phyloP scores from a whole-genome alignment of 768 basidiomycete species.

The Leccinum ochraceum region DNA sequence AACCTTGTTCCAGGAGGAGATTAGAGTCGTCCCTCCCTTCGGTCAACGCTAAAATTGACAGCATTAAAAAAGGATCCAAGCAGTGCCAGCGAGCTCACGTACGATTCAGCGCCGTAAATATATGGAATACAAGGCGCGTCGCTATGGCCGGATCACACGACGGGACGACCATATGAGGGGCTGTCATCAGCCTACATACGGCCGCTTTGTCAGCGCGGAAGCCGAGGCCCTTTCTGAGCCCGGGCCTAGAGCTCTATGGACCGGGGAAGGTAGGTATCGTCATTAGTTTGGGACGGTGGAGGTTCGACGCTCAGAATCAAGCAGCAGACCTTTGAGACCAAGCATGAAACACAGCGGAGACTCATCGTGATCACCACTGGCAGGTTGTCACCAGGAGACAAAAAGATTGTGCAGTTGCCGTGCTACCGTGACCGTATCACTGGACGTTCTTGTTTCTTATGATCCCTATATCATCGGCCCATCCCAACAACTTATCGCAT shows the following conservation, averaged over 20 bases:
- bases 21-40: neutral
- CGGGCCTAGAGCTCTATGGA: no score
- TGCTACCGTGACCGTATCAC: neutral
- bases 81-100: neutral
- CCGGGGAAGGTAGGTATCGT: neutral
- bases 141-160: neutral
- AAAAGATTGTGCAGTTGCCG: neutral
- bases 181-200: neutral
- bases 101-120: neutral
- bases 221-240: neutral
- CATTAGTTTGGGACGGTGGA: conserved; percentile 8
- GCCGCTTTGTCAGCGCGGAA: conserved; percentile 1
- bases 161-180: neutral
- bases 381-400: neutral
- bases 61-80: neutral
- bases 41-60: neutral
- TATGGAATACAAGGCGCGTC: conserved; percentile 26
- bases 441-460: neutral
- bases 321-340: conserved; percentile 3
- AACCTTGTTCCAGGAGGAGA: conserved; percentile 2
- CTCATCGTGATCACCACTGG: neutral
- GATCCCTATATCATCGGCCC: neutral
- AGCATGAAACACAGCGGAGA: conserved; percentile 7
- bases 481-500: neutral
- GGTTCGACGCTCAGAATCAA: conserved; percentile 10